Percentiles rank a stretch among this genome's conserved stretches.
Conservation (phyloP, 345 rosid genomes). For the Noccaea caerulescens region DNA sequence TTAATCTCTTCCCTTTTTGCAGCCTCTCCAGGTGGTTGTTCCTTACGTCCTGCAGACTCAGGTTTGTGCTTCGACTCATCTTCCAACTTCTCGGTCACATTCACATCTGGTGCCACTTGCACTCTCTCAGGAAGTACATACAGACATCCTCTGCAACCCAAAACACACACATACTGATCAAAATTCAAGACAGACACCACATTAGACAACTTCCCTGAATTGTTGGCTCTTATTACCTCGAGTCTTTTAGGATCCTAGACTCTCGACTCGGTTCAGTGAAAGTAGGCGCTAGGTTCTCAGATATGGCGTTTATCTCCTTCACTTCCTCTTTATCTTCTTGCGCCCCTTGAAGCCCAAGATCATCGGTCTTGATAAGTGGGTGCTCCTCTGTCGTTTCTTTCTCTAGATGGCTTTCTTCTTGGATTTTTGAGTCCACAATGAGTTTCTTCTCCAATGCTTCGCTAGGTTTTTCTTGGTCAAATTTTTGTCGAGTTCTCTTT, state of each 20-base stretch:
- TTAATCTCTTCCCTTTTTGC: slow-evolving; percentile 16
- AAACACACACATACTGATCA: not conserved
- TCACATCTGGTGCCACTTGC: slow-evolving; percentile 18
- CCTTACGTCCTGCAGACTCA: slow-evolving; percentile 2
- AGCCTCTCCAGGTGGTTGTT: slow-evolving; percentile 1
- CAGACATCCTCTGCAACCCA: slow-evolving; percentile 29
- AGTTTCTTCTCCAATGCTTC: not conserved
- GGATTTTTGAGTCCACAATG: not conserved
- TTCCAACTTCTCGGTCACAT: slow-evolving; percentile 7
- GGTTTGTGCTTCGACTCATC: slow-evolving; percentile 15
- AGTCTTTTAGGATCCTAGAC: slow-evolving; percentile 5
- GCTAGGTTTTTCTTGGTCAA: not conserved
- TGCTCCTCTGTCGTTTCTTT: slow-evolving; percentile 17
- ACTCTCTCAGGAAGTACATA: slow-evolving; percentile 29
- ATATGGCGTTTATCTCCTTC: slow-evolving; percentile 21
- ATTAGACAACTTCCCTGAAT: not conserved
- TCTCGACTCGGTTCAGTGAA: slow-evolving; percentile 23
- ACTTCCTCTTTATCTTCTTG: slow-evolving; percentile 19
- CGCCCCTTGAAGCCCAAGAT: not conserved
- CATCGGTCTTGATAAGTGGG: not conserved
- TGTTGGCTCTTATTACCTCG: slow-evolving; percentile 31
- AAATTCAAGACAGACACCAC: not conserved
- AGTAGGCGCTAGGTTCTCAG: slow-evolving; percentile 1
- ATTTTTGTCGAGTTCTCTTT: not conserved
- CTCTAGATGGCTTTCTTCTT: not conserved